Base-by-base conservation (phyloP, 192 early-diverging fungal genomes). In the Mortierella hygrophila region DNA sequence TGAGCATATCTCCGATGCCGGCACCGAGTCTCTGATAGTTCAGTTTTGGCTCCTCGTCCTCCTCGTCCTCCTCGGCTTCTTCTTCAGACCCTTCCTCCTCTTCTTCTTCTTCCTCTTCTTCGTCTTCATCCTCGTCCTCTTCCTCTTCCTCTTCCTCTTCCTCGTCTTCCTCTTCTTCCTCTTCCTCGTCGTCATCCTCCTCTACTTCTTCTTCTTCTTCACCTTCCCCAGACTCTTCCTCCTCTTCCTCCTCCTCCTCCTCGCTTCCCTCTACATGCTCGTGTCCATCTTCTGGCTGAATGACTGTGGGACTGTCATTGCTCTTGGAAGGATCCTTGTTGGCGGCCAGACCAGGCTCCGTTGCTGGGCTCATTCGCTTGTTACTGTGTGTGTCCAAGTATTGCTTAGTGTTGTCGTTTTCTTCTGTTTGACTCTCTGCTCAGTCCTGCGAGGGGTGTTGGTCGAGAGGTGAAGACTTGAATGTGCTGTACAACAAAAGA, bases 1-100 rank as follows among this genome's bases (percentile, higher is more conserved):
- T 94, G 35, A 99, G 91, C 70, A 97, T 87, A 15, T 96, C 94
- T 21, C 88, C 81, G n/a, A 97, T 88, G 20, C 93, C 93, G 9
- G 94, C 92, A 15, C 92, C 95, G 49, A 99, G 91, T 57, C 97
- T 92, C 73, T 96, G 93, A 88, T 98, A 99, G 75, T 96, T 94
- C 47, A 99, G 91, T 78, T 95, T 94, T 23, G 98, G 98, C 85
- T 99, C 98, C 44, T 96, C 96, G 41, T 98, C 97, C 10, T 96
- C 95, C 18, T 95, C 94, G 2, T 93, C 91, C 20, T 90, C 79
- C 23, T 77, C 80, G 10, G 89, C 85, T 46, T 79, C 65, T 20
- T 55, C 83, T 35, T 78, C 69, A 68, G 74, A 81, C 23, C 78
- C 54, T 32, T 57, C 68, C 26, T 78, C 79, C 11, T 79, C 65